phyloP scores from a whole-genome alignment of 73 alveolate species.

The Paramecium octaurelia region DNA sequence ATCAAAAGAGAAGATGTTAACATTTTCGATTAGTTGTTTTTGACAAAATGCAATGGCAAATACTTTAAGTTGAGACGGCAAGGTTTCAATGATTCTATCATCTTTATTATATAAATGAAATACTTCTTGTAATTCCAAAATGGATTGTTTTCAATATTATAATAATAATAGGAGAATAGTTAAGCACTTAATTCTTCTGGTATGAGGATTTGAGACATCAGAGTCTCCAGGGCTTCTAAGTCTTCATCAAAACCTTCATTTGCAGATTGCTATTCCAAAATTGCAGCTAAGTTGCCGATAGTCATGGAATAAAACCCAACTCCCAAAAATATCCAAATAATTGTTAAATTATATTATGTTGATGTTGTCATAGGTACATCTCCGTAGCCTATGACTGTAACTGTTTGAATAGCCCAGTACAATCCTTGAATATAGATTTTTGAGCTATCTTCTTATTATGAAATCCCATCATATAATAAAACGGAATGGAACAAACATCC shows the following conservation, averaged over 20 bases:
- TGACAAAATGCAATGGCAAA: background rate
- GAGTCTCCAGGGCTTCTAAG: background rate
- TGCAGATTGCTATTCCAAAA: conserved; percentile 62
- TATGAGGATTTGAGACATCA: background rate
- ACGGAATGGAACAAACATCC: conserved; percentile 5
- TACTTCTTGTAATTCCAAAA: conserved; percentile 30
- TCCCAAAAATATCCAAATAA: conserved; percentile 74
- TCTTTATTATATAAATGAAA: background rate
- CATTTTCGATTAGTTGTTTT: background rate
- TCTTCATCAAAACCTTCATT: background rate
- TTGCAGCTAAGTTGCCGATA: conserved; percentile 71
- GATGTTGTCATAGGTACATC: conserved; percentile 72
- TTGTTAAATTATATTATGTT: conserved; percentile 61
- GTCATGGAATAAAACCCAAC: conserved; percentile 78
- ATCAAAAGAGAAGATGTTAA: background rate
- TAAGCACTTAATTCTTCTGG: background rate
- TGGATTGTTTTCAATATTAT: conserved; percentile 24
- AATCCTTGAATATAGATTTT: conserved; percentile 1
- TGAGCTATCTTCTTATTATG: background rate
- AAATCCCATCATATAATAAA: background rate
- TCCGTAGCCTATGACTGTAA: conserved; percentile 84
- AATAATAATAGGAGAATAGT: background rate
- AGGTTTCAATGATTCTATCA: background rate
- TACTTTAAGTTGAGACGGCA: background rate
- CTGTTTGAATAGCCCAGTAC: conserved; percentile 81